Evolutionary conservation across 2,329 filamentous ascomycete species (phyloP).

Genomic region (Sclerotinia subarctica): DNA sequence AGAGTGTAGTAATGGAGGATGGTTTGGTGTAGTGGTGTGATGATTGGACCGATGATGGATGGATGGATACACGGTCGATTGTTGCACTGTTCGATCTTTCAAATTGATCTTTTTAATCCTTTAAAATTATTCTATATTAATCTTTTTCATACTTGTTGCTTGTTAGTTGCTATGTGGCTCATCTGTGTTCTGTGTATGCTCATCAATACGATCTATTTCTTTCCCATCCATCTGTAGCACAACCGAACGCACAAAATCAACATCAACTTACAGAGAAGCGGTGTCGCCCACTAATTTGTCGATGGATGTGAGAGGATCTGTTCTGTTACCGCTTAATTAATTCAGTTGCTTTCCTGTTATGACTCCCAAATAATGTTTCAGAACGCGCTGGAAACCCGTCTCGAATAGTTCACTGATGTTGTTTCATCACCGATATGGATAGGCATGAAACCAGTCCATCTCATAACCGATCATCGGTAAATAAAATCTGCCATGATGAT

Average conservation of each 20-base stretch:
- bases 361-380: slow-evolving; percentile 40
- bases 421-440: slow-evolving; percentile 33
- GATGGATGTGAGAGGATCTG: slow-evolving; percentile 54
- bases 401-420: slow-evolving; percentile 41
- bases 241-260: too few relatives aligned
- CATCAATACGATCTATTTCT: not conserved
- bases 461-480: too few relatives aligned
- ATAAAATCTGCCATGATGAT: too few relatives aligned
- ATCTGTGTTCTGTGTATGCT: too few relatives aligned
- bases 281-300: slow-evolving; percentile 40
- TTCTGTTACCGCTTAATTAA: slow-evolving; percentile 47
- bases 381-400: slow-evolving; percentile 43
- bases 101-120: not conserved
- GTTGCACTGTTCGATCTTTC: not conserved
- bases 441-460: too few relatives aligned
- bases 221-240: not conserved
- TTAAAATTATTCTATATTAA: not conserved
- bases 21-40: slow-evolving; percentile 7
- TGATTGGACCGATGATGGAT: not conserved
- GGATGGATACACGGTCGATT: not conserved
- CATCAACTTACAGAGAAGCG: too few relatives aligned
- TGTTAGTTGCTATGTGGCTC: not conserved
- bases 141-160: not conserved
- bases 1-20: not conserved
- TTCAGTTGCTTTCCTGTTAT: slow-evolving; percentile 46